Base-by-base conservation (phyloP, 805 yeast genomes). In the Komagataella populi region DNA sequence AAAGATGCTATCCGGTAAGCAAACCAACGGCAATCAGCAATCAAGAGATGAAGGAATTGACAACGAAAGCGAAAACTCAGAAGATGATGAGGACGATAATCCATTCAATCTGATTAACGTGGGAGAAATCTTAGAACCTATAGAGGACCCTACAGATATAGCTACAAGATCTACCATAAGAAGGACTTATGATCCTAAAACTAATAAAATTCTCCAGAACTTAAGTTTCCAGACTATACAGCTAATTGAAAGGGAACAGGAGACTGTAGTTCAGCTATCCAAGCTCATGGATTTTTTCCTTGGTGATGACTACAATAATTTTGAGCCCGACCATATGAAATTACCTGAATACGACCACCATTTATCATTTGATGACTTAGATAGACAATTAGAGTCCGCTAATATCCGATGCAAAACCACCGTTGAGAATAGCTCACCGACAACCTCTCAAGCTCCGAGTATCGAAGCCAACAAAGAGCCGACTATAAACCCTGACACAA, bases 241-340 rank as follows among this genome's bases (percentile, higher is more conserved):
- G 50, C 69, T 83, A 54, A 84, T 93, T 49, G 90, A 87, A 61
- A 76, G 77, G 46, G 99, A 93, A 61, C 96, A 88, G 59, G 73
- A 76, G 23, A 82, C 81, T 43, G 84, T 86, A n/a, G 80, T 81
- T 53, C 77, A 81, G 60, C 70, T 89, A 50, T 77, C 84, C 47
- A 80, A 79, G 59, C 71, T 91, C 47, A 73, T 93, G 66, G 86
- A 83, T 55, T 81, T 85, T 1, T 80, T 91, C 57, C 71, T 91
- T 49, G 96, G 97, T 4, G 98, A 91, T 61, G 91, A 87, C 62
- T 85, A 95, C 56, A 72, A 72, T 47, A 80, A 80, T 51, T 66
- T 84, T 45, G 69, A 80, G 18, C 87, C 86, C 43, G 79, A 77
- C 20, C 77, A 79, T 48, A 64, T 90, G 65, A 77, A 80, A 22